Percentiles rank a stretch among this genome's conserved stretches.
Evolutionary conservation across 169 alveolate species (phyloP).

Genomic region (Babesia bovis): DNA sequence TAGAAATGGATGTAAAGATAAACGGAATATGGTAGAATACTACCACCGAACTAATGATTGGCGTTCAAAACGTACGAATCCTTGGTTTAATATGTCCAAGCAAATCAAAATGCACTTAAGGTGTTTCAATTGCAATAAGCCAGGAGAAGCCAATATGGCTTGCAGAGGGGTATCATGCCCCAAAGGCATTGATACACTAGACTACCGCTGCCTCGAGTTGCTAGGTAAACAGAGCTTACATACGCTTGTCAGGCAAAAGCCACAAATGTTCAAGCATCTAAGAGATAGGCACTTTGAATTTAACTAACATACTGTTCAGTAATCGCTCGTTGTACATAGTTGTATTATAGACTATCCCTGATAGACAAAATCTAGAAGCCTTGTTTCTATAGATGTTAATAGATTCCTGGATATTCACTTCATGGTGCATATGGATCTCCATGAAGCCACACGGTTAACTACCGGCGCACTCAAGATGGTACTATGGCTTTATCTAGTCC

Average conservation of each 20-base stretch:
- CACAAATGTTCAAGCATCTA: conserved; percentile 53
- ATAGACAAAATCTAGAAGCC: too few species aligned
- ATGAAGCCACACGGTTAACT: too few species aligned
- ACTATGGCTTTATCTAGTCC: too few species aligned
- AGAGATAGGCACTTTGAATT: conserved; percentile 37
- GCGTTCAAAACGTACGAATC: conserved; percentile 41
- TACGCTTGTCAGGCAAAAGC: conserved; percentile 19
- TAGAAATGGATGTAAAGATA: conserved; percentile 39
- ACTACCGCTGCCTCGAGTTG: conserved; percentile 51
- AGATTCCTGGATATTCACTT: too few species aligned
- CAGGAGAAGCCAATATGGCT: conserved; percentile 57
- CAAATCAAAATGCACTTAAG: not conserved
- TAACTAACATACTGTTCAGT: too few species aligned
- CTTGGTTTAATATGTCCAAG: conserved; percentile 40
- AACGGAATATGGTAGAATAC: conserved; percentile 32
- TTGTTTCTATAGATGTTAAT: too few species aligned
- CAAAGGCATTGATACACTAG: conserved; percentile 31
- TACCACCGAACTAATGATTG: conserved; percentile 49
- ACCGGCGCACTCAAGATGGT: too few species aligned
- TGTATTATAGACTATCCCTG: too few species aligned
- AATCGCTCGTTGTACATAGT: too few species aligned
- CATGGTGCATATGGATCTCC: too few species aligned
- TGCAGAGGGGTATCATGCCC: conserved; percentile 61
- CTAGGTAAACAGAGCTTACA: conserved; percentile 36
- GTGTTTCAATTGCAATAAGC: conserved; percentile 59